Evolutionary conservation across 2,329 filamentous ascomycete species (phyloP), one percentile per base, ranked within the genome.

Genomic region (Penicillium sp.): DNA sequence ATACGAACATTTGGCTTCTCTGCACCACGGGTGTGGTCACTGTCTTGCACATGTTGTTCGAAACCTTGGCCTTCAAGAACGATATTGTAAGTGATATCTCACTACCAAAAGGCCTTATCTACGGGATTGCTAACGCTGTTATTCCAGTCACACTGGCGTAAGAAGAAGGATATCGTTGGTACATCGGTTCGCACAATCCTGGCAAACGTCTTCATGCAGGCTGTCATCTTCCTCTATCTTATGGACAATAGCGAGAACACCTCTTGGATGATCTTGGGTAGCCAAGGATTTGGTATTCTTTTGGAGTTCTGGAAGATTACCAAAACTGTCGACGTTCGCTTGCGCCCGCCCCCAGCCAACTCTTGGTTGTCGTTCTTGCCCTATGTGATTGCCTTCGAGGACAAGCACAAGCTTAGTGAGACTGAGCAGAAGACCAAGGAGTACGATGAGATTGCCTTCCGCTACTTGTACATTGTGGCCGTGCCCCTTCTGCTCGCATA

Each of bases 111-210:
- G 9, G 3, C 16, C 2, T 13, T 11, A 9, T 43, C 4, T 34
- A 7, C 10, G 14, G 29, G 7, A n/a, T 42, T 57, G 46, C 65
- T 68, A 53, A 66, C 44, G 11, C 13, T 23, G 9, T 44, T 14
- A 39, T 18, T 29, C 11, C 44, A 78, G 76, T 81, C 91, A 45
- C 94, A 99, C 76, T 99, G 94, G 85, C 90, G 92, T 70, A 97
- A 97, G 80, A 99, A 99, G 87, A 99, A 99, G 81, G 95, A 97
- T 78, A 94, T 96, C 55, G 89, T 99, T 27, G 94, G 94, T 60
- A 96, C 96, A 42, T 97, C 92, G 1, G 89, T 99, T 56, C 91
- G 94, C 53, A 95, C 93, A 30, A 99, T 99, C 68, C 80, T 99
- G 53, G 91, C 90, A 71, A 99, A 97, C 68, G 92, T 97, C 58